These are phyloP conservation scores for Melaleuca quinquenervia DNA, from an alignment of 345 rosid genomes.

Conservation along the genomic window DNA sequence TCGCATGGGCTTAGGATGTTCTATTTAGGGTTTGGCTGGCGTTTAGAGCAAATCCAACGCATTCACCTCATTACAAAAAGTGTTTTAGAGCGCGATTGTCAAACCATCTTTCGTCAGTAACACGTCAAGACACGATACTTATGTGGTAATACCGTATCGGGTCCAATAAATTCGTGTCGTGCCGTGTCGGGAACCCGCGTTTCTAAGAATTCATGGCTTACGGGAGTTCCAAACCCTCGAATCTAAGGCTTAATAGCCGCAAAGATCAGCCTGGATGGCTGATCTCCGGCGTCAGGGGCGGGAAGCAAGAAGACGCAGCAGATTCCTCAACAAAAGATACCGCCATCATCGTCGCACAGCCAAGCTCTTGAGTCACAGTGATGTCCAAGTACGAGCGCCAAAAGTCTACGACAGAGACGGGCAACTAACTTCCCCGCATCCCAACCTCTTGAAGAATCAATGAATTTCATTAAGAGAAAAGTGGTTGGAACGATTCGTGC, in stretches of 20 bases:
- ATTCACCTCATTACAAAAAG: not conserved
- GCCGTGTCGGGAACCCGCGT: too few relatives aligned
- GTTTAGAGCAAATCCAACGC: not conserved
- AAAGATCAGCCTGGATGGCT: not conserved
- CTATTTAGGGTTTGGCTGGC: not conserved
- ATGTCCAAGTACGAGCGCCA: too few relatives aligned
- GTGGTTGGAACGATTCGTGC: not conserved
- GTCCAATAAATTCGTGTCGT: not conserved
- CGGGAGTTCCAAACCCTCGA: too few relatives aligned
- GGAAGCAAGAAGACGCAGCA: too few relatives aligned
- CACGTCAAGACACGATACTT: too few relatives aligned
- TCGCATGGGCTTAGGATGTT: not conserved
- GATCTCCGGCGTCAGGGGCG: not conserved
- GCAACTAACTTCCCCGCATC: not conserved
- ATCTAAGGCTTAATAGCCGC: too few relatives aligned
- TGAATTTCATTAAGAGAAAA: not conserved
- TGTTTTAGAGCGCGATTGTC: not conserved
- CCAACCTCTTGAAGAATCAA: not conserved
- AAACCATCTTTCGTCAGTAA: too few relatives aligned
- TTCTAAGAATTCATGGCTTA: too few relatives aligned
- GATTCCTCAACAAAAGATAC: too few relatives aligned
- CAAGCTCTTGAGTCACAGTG: not conserved
- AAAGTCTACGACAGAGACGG: not conserved
- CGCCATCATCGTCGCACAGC: not conserved
- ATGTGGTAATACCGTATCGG: rapidly evolving